These are phyloP conservation scores for Dalechampia spathulata DNA, from an alignment of 441 rosid species.

Conservation along the genomic window DNA sequence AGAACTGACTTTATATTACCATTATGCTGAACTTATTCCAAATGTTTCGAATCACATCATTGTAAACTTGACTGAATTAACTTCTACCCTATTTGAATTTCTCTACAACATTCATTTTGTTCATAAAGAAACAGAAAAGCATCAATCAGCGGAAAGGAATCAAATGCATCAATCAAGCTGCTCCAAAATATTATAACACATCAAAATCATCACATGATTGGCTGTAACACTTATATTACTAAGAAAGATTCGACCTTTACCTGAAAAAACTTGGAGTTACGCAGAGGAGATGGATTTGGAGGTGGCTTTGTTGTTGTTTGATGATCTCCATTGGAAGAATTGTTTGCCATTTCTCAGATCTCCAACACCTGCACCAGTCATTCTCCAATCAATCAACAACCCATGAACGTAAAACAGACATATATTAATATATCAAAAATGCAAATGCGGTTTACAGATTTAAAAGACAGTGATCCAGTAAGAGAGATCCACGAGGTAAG, in stretches of 20 bases:
- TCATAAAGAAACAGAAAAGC: no score
- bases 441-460: background rate
- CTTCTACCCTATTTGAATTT: no score
- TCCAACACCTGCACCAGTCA: no score
- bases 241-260: constrained; percentile 20
- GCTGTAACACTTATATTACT: background rate
- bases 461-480: background rate
- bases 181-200: background rate
- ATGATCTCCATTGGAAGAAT: constrained; percentile 39
- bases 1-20: no score
- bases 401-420: background rate
- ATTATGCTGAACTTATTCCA: no score
- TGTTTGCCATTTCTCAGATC: constrained; percentile 62
- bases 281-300: constrained; percentile 80
- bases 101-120: no score
- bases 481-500: background rate
- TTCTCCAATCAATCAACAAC: constrained; percentile 7
- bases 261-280: constrained; percentile 84
- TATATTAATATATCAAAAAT: background rate
- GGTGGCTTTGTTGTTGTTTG: constrained; percentile 58
- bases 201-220: constrained; percentile 1
- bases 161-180: no score
- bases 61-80: no score
- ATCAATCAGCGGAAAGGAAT: no score
- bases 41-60: no score